Base-by-base conservation (phyloP, 2,329 filamentous ascomycete species). In the Teratosphaeria nubilosa region DNA sequence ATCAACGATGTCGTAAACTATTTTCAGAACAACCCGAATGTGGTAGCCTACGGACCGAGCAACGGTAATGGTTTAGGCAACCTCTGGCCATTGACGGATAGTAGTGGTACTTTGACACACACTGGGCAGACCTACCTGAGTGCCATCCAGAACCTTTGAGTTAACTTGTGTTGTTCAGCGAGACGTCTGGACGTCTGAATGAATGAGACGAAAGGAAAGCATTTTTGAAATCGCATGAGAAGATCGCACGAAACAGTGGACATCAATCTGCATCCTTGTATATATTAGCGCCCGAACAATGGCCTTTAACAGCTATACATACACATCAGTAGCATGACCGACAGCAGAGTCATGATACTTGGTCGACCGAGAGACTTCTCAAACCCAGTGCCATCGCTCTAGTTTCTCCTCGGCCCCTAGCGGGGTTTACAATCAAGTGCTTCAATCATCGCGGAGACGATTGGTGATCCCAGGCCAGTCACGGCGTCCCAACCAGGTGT, bases 391-490 rank as follows among this genome's bases (percentile, higher is more conserved):
- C 6, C 5, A 48, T 16, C 41, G 10, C 41, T 48, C n/a, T 48
- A 48, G 16, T 10, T 20, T 48, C 16, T n/a, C 20, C 5, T 10
- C 9, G 41, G n/a, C 9, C 16, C 41, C 20, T 48, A n/a, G 16
- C n/a, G 4, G 22, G 41, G 16, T 22, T 22, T 16, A 20, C 41
- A 3, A 22, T 48, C 41, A 48, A 48, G 41, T n/a, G 22, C n/a
- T 20, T 22, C 41, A 22, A 48, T n/a, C 51, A 68, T 31, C 34
- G 63, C 54, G 52, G 63, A 63, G 53, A 64, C 68, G 50, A 64
- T 62, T 16, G 66, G 65, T 16, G 68, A 68, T 16, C 68, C 68
- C 30, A 68, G 45, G 3, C 68, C 67, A 22, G 67, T 67, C 1
- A 66, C 64, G 4, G 66, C 66, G 59, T 69, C 66, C 60, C 62